Evolutionary conservation across 2,329 filamentous ascomycete genomes (phyloP).

Genomic region (Sporothrix brunneoviolacea): DNA sequence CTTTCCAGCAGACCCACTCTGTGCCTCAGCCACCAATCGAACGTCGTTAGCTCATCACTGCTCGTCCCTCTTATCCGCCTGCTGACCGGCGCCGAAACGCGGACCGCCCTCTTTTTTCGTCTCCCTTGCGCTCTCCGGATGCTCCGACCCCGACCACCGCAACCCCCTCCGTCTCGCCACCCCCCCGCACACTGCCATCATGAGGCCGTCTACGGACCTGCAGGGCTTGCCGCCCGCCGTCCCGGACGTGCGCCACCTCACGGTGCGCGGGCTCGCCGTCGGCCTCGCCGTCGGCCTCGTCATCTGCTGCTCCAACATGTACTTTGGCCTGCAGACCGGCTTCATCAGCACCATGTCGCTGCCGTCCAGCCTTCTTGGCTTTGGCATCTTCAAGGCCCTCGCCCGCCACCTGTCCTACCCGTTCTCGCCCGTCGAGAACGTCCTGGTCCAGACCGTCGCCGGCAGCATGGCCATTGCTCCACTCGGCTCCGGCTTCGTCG

Average conservation of each 20-base stretch:
- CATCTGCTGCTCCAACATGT: slow-evolving; percentile 96
- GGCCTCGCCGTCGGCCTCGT: slow-evolving; percentile 80
- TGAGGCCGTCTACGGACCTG: slow-evolving; percentile 9
- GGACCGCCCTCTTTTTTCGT: neutral
- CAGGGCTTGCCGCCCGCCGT: slow-evolving; percentile 9
- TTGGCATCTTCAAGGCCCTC: slow-evolving; percentile 82
- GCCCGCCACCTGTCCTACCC: slow-evolving; percentile 66
- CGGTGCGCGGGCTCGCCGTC: slow-evolving; percentile 68
- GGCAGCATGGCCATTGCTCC: slow-evolving; percentile 97
- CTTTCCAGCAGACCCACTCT: no score
- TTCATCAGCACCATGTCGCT: slow-evolving; percentile 80
- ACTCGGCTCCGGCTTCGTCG: slow-evolving; percentile 89
- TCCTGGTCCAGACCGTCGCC: slow-evolving; percentile 91
- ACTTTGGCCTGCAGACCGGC: slow-evolving; percentile 68
- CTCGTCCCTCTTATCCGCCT: no score
- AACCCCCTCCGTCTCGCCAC: neutral
- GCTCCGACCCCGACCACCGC: neutral
- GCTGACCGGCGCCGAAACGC: neutral
- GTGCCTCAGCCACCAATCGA: no score
- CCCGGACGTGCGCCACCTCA: slow-evolving; percentile 64
- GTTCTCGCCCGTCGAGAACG: slow-evolving; percentile 93
- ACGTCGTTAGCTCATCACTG: no score
- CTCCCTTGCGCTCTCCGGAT: neutral
- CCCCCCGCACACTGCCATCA: neutral
- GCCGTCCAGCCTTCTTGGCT: slow-evolving; percentile 89